These are phyloP conservation scores for Alternaria atra DNA, from an alignment of 2,329 filamentous ascomycete species.

Conservation along the genomic window DNA sequence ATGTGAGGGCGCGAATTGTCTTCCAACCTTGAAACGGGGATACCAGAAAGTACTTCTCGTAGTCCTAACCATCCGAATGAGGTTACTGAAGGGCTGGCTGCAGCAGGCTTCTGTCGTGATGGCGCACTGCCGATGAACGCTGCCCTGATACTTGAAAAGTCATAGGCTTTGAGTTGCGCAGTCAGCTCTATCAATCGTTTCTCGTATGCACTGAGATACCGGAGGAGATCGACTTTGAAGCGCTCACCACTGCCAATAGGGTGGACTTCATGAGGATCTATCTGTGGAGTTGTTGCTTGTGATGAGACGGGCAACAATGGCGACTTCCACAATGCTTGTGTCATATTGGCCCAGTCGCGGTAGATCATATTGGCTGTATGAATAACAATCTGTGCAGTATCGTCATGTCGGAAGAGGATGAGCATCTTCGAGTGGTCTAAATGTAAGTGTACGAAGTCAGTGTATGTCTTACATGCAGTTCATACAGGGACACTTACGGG, in stretches of 20 bases:
- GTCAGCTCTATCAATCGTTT: conserved; percentile 64
- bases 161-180: conserved; percentile 66
- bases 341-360: conserved; percentile 88
- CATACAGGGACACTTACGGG: conserved; percentile 54
- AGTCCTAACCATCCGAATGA: conserved; percentile 82
- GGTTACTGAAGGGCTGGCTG: conserved; percentile 57
- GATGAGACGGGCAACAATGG: conserved; percentile 68
- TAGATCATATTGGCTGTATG: conserved; percentile 93
- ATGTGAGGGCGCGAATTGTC: conserved; percentile 49
- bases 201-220: conserved; percentile 77
- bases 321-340: conserved; percentile 82
- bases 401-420: conserved; percentile 80
- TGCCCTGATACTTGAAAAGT: conserved; percentile 75
- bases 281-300: not conserved
- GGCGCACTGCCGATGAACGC: conserved; percentile 83
- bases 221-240: conserved; percentile 79
- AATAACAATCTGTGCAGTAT: conserved; percentile 79
- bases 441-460: not conserved
- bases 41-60: conserved; percentile 64
- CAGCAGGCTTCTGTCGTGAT: conserved; percentile 65
- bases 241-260: conserved; percentile 68
- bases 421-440: conserved; percentile 81
- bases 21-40: conserved; percentile 53
- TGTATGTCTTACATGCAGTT: not conserved
- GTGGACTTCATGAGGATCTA: conserved; percentile 5